These are phyloP conservation scores for Lactarius akahatsu DNA, from an alignment of 768 basidiomycete genomes.

Conservation along the genomic window DNA sequence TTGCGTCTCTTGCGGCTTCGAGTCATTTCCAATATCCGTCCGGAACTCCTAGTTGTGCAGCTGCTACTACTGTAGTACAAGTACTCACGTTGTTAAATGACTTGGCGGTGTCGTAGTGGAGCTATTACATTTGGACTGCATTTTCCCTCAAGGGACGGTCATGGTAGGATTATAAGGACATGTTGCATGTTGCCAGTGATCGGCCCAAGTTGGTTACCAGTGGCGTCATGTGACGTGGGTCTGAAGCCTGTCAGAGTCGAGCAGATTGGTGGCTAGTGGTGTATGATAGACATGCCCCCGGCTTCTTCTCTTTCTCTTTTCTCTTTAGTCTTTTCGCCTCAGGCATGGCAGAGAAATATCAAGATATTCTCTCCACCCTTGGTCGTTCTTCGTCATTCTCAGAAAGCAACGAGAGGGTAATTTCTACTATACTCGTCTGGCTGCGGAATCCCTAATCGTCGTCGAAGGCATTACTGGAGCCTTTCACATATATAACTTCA, in stretches of 20 bases:
- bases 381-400: slow-evolving; percentile 5
- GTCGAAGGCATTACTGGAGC: slow-evolving; percentile 67
- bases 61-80: no score
- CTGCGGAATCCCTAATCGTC: neutral
- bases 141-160: no score
- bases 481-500: slow-evolving; percentile 78
- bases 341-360: slow-evolving; percentile 27
- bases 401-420: slow-evolving; percentile 21
- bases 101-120: no score
- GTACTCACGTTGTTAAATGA: no score
- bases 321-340: neutral
- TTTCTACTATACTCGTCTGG: neutral
- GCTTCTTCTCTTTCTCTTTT: neutral
- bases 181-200: no score
- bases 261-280: neutral
- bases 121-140: no score
- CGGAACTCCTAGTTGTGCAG: no score
- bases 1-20: no score
- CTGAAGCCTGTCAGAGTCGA: neutral
- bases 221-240: neutral
- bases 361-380: slow-evolving; percentile 21
- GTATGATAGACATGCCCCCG: neutral
- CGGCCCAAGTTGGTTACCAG: no score
- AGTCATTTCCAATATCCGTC: no score
- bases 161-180: no score